A percentile compares a stretch with the other conserved stretches of the same genome.
These are phyloP conservation scores for Wickerhamomyces canadensis DNA, from an alignment of 805 yeast genomes.

Conservation along the genomic window DNA sequence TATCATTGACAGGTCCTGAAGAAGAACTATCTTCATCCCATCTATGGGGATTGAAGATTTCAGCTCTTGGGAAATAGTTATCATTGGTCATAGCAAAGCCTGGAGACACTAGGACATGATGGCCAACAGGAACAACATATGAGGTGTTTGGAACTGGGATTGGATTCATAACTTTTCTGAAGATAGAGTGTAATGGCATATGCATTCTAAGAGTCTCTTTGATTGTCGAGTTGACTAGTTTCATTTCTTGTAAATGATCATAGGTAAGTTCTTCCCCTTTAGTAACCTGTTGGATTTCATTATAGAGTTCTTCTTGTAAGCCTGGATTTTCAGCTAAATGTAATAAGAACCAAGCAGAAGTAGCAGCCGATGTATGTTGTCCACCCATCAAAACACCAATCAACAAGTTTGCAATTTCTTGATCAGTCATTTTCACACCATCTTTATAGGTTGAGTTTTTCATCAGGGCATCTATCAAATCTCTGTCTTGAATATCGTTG, in stretches of 20 bases:
- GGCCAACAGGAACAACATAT: conserved; percentile 83
- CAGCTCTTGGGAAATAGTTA: conserved; percentile 73
- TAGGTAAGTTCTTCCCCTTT: conserved; percentile 62
- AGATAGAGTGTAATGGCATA: conserved; percentile 92
- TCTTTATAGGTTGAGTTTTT: conserved; percentile 82
- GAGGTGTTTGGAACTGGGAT: conserved; percentile 74
- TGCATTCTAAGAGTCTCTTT: conserved; percentile 95
- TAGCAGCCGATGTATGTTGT: conserved; percentile 95
- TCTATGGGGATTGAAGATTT: conserved; percentile 75
- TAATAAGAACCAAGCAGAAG: conserved; percentile 90
- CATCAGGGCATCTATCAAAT: conserved; percentile 85
- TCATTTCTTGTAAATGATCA: conserved; percentile 78
- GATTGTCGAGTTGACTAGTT: conserved; percentile 74
- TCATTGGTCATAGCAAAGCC: conserved; percentile 83
- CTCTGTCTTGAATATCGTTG: conserved; percentile 79
- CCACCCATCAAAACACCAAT: conserved; percentile 99
- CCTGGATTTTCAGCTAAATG: conserved; percentile 87
- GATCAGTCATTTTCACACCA: conserved; percentile 91
- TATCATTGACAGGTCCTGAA: conserved; percentile 30
- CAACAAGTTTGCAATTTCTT: conserved; percentile 86
- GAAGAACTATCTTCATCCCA: conserved; percentile 49
- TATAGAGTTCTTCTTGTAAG: conserved; percentile 72
- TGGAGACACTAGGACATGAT: conserved; percentile 87
- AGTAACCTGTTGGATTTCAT: conserved; percentile 66
- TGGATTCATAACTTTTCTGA: conserved; percentile 81